phyloP scores from a whole-genome alignment of 805 yeast species.

The Candida ortonii region DNA sequence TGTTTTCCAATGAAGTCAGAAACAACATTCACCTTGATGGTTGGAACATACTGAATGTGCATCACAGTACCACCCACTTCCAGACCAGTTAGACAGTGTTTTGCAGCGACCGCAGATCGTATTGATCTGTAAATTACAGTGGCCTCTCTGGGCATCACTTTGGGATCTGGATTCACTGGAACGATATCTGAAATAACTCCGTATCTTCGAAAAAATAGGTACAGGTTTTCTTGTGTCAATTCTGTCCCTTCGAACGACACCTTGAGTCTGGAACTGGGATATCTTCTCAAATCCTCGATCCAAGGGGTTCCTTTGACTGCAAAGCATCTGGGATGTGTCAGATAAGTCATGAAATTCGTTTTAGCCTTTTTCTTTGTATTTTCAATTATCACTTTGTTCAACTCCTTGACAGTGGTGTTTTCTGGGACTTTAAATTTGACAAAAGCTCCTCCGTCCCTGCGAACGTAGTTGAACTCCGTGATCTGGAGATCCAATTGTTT shows the following conservation, averaged over 20 bases:
- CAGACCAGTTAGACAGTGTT: constrained; percentile 86
- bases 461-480: constrained; percentile 62
- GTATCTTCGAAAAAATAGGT: constrained; percentile 79
- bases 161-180: constrained; percentile 48
- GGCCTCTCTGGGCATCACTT: constrained; percentile 48
- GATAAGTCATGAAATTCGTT: constrained; percentile 36
- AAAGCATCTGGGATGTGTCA: constrained; percentile 54
- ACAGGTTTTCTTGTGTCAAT: constrained; percentile 73
- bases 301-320: constrained; percentile 92
- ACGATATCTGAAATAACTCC: constrained; percentile 77
- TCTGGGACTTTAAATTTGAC: constrained; percentile 68
- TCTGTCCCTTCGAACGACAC: constrained; percentile 75
- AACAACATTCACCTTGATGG: constrained; percentile 50
- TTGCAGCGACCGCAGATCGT: constrained; percentile 78
- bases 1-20: constrained; percentile 65
- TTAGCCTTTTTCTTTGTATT: constrained; percentile 31
- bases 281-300: constrained; percentile 88
- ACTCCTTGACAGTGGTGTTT: constrained; percentile 45
- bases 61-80: constrained; percentile 58
- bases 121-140: constrained; percentile 52
- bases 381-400: constrained; percentile 46
- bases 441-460: constrained; percentile 92
- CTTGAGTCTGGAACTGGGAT: constrained; percentile 60
- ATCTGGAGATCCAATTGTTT: constrained; percentile 37
- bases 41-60: constrained; percentile 70